A percentile compares a stretch with the other conserved stretches of the same genome.
Conservation (phyloP, 75 land plant genomes). For the Pinus albicaulis region DNA sequence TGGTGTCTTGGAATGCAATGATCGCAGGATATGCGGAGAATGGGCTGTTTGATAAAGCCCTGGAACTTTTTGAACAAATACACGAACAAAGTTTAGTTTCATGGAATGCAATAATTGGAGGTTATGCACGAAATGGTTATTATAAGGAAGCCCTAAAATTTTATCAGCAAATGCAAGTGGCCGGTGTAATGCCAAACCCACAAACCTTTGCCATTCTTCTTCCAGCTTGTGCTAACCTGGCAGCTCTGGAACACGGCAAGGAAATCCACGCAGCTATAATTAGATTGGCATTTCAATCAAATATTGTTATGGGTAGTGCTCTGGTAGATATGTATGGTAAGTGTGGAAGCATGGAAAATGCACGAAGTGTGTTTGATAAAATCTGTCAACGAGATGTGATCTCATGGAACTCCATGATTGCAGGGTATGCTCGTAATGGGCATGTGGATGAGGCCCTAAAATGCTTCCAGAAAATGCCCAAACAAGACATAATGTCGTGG, state of each 20-base stretch:
- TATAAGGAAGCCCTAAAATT: too few relatives aligned
- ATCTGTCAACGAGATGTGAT: background rate
- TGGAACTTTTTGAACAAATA: slow-evolving; percentile 12
- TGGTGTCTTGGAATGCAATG: slow-evolving; percentile 1
- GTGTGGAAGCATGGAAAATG: slow-evolving; percentile 7
- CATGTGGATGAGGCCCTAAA: background rate
- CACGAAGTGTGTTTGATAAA: background rate
- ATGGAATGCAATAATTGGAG: slow-evolving; percentile 23
- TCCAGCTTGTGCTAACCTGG: background rate
- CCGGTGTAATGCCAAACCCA: too few relatives aligned
- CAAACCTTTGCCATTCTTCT: slow-evolving; percentile 8
- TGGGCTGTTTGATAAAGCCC: slow-evolving; percentile 10
- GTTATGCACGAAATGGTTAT: background rate
- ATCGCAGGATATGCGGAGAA: slow-evolving; percentile 13
- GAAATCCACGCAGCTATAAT: slow-evolving; percentile 3
- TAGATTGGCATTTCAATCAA: background rate
- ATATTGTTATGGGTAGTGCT: slow-evolving; percentile 2
- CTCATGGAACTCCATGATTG: background rate
- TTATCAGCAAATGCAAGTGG: too few relatives aligned
- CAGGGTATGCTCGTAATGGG: background rate
- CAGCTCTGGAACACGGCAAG: slow-evolving; percentile 8
- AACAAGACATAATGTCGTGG: slow-evolving; percentile 12
- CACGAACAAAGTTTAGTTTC: slow-evolving; percentile 4
- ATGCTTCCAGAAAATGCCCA: background rate
- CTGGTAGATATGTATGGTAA: slow-evolving; percentile 10